Conservation (phyloP, 2,329 filamentous ascomycete genomes). For the Colletotrichum graminicola region DNA sequence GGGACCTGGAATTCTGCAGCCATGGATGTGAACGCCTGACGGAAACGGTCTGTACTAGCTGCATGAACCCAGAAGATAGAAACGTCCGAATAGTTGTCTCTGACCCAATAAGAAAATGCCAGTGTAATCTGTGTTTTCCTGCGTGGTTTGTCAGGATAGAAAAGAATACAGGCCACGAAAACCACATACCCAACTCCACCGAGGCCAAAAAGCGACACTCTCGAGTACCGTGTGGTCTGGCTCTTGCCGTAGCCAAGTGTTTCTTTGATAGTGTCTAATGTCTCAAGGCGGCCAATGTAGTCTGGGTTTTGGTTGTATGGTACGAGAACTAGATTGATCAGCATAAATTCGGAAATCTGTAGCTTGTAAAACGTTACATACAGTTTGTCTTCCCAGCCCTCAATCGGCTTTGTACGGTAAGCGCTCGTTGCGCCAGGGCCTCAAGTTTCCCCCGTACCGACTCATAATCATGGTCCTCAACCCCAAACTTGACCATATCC, state of each 20-base stretch:
- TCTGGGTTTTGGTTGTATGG: background rate
- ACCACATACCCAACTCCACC: conserved; percentile 23
- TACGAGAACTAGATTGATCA: background rate
- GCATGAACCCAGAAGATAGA: conserved; percentile 52
- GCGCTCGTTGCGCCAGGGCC: too few species aligned
- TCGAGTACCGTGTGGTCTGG: background rate
- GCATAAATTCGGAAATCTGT: too few species aligned
- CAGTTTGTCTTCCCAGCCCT: too few species aligned
- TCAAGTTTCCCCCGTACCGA: too few species aligned
- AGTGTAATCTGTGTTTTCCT: conserved; percentile 52
- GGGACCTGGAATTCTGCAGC: background rate
- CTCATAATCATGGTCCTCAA: too few species aligned
- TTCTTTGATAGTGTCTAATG: background rate
- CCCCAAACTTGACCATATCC: too few species aligned
- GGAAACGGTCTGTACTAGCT: conserved; percentile 48
- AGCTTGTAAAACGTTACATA: too few species aligned
- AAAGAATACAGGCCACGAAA: too few species aligned
- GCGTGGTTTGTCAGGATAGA: conserved; percentile 11
- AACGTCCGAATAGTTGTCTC: conserved; percentile 39
- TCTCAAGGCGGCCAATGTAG: background rate
- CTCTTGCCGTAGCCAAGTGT: background rate
- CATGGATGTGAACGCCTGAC: background rate
- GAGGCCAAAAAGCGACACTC: background rate
- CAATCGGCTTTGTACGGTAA: too few species aligned
- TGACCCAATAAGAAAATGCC: conserved; percentile 47